Conservation (phyloP, 106 monocot genomes). For the Dactylorhiza incarnata region DNA sequence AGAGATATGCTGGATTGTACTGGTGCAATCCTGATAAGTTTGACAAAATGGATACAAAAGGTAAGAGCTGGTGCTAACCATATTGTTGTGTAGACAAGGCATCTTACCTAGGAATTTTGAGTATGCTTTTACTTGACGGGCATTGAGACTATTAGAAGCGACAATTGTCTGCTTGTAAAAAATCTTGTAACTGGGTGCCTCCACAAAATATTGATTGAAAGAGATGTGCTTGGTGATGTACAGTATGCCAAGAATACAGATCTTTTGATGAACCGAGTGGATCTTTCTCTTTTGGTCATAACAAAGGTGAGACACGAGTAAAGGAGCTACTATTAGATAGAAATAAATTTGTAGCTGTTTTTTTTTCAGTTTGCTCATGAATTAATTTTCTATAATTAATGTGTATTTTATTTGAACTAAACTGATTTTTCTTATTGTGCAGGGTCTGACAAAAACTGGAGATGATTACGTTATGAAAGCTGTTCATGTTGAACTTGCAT, state of each 20-base stretch:
- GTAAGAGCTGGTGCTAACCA: conserved; percentile 26
- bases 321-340: background rate
- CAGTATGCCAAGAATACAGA: conserved; percentile 92
- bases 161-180: conserved; percentile 94
- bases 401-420: background rate
- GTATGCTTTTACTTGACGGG: conserved; percentile 30
- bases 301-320: conserved; percentile 57
- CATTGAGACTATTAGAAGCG: conserved; percentile 98
- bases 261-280: conserved; percentile 97
- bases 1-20: conserved; percentile 95
- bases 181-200: conserved; percentile 96
- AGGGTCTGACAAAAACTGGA: conserved; percentile 99
- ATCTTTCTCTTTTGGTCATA: conserved; percentile 94
- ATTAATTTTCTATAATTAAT: background rate
- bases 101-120: conserved; percentile 3
- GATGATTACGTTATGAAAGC: conserved; percentile 98
- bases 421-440: conserved; percentile 1
- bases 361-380: background rate
- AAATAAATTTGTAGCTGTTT: background rate
- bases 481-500: conserved; percentile 99
- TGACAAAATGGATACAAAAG: conserved; percentile 99
- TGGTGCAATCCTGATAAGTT: conserved; percentile 92
- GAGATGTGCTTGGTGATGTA: conserved; percentile 82
- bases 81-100: background rate
- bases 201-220: conserved; percentile 86